phyloP scores from a whole-genome alignment of 1,284 basidiomycete genomes.

The Chalciporus sp. region DNA sequence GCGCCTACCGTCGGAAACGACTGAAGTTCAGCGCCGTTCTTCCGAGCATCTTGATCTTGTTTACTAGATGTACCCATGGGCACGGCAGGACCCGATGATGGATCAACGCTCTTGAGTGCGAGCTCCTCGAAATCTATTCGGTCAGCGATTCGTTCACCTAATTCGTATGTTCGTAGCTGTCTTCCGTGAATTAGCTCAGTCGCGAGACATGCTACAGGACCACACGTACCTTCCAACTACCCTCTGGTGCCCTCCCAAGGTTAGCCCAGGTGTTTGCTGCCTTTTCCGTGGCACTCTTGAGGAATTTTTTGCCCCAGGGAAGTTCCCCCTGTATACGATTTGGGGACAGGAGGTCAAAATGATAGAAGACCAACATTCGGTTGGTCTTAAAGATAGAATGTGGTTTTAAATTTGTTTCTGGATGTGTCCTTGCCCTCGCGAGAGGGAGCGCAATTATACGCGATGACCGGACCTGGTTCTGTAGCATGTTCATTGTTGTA shows the following conservation, averaged over 20 bases:
- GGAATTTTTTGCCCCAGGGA: conserved; percentile 22
- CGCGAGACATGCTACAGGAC: background rate
- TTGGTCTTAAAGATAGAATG: conserved; percentile 18
- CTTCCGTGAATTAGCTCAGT: conserved; percentile 5
- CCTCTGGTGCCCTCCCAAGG: conserved; percentile 63
- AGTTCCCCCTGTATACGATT: conserved; percentile 3
- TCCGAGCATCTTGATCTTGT: conserved; percentile 20
- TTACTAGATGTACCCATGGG: conserved; percentile 21
- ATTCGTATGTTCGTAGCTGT: conserved; percentile 59
- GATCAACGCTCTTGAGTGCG: conserved; percentile 68
- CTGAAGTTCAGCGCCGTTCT: conserved; percentile 1
- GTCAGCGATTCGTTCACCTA: conserved; percentile 68
- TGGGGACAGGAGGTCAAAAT: conserved; percentile 40
- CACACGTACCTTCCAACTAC: conserved; percentile 68
- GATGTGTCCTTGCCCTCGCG: conserved; percentile 24
- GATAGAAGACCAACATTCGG: conserved; percentile 45
- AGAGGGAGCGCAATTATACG: conserved; percentile 53
- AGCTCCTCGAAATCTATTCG: conserved; percentile 77
- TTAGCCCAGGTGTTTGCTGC: conserved; percentile 58
- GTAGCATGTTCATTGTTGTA: conserved; percentile 28
- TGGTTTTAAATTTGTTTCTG: conserved; percentile 13
- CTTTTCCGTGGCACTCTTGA: conserved; percentile 51
- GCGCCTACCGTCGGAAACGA: conserved; percentile 9
- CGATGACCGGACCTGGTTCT: conserved; percentile 37
- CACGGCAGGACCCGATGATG: conserved; percentile 59